Evolutionary conservation across 2,329 filamentous ascomycete genomes (phyloP).

Genomic region (Fusarium tanahbumbuense): DNA sequence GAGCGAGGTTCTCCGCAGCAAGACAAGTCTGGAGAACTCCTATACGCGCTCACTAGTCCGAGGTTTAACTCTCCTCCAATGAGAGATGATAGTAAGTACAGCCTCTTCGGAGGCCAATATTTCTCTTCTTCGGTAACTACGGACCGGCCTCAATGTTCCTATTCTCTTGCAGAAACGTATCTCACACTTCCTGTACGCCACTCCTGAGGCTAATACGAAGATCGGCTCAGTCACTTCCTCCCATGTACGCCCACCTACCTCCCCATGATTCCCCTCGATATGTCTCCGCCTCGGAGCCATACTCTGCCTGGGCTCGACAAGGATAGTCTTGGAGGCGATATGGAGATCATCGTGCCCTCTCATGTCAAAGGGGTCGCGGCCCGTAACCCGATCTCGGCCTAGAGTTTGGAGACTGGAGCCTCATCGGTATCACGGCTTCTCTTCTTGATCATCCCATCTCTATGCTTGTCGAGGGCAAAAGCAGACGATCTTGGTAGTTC

Average conservation of each 20-base stretch:
- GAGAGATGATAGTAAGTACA: constrained; percentile 16
- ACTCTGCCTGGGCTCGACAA: constrained; percentile 4
- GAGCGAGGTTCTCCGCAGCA: background rate
- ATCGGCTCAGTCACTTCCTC: constrained; percentile 7
- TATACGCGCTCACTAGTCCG: background rate
- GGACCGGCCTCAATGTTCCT: constrained; percentile 26
- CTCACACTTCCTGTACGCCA: constrained; percentile 11
- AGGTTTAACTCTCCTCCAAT: constrained; percentile 27
- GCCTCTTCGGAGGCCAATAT: constrained; percentile 31
- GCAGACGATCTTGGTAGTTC: constrained; percentile 2
- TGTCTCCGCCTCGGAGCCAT: constrained; percentile 7
- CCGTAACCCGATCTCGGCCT: constrained; percentile 26
- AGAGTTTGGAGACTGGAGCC: constrained; percentile 10
- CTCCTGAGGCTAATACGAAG: constrained; percentile 16
- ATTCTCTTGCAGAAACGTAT: constrained; percentile 4
- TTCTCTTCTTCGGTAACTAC: constrained; percentile 27
- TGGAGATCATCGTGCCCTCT: background rate
- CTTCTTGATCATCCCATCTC: constrained; percentile 10
- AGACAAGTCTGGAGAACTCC: constrained; percentile 1
- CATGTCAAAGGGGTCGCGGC: constrained; percentile 26
- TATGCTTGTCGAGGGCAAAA: background rate
- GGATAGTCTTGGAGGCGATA: constrained; percentile 1
- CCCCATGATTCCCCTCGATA: constrained; percentile 8
- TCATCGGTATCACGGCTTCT: constrained; percentile 26
- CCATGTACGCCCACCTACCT: constrained; percentile 8